A percentile compares a stretch with the other conserved stretches of the same genome.
Conservation (phyloP, 2,329 filamentous ascomycete genomes). For the Phialophora verrucosa region DNA sequence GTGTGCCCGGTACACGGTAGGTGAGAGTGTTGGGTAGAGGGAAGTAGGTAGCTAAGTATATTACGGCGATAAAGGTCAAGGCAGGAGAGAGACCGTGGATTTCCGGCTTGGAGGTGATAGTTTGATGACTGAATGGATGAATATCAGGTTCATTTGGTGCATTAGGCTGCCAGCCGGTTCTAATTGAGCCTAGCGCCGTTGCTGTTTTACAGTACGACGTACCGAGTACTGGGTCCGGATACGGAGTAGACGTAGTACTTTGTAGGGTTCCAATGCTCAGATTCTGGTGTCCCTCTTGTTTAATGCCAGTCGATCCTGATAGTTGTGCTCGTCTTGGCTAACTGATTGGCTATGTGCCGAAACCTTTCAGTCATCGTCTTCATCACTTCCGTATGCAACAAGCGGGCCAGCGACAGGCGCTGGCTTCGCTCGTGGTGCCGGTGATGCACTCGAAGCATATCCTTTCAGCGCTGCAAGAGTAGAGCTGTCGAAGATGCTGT, state of each 20-base stretch:
- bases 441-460: conserved; percentile 53
- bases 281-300: no score
- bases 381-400: conserved; percentile 89
- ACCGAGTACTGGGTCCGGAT: background rate
- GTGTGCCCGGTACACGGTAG: background rate
- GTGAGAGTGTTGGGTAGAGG: background rate
- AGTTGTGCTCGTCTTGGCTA: background rate
- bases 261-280: no score
- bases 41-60: background rate
- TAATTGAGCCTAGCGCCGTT: background rate
- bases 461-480: conserved; percentile 79
- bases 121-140: background rate
- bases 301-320: background rate
- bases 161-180: background rate
- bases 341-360: background rate
- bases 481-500: conserved; percentile 79
- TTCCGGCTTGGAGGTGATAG: background rate
- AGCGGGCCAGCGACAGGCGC: conserved; percentile 70
- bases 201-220: background rate
- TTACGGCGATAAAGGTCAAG: background rate
- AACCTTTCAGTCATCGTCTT: conserved; percentile 67
- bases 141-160: background rate
- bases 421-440: conserved; percentile 52
- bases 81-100: background rate
- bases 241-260: background rate